Base-by-base conservation (phyloP, 306 rosid genomes). In the Hippophae rhamnoides region DNA sequence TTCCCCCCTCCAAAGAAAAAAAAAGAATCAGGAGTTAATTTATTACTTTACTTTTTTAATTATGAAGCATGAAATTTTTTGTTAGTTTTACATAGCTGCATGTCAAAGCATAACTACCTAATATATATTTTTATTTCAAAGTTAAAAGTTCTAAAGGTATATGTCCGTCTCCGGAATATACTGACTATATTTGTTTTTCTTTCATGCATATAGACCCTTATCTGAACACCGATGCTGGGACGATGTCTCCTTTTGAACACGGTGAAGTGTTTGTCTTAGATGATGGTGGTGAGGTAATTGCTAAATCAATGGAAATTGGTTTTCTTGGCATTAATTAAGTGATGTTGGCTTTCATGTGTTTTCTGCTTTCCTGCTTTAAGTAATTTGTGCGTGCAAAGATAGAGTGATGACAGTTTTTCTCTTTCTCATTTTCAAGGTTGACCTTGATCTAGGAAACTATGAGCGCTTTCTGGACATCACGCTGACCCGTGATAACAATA, bases 371-470 rank as follows among this genome's bases (percentile, higher is more conserved):
- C 10, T 41, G 6, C 10, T 13, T 55, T 12, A 5, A 9, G 13
- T 5, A 50, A 46, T 44, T 14, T 58, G 47, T 47, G 18, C 18
- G 11, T 47, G 47, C 54, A 51, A 10, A 11, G 64, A 47, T 52
- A n/a, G 57, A 48, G 52, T 45, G 65, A 61, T 43, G 66, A 58
- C 31, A 3, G 9, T 9, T 38, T 55, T 62, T 73, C 5, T 44
- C 48, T 2, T 4, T 45, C 5, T 44, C 48, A 41, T 62, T 73
- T 47, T 72, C 76, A 64, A 88, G 94, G 96, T 88, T 70, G 96
- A 88, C 82, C 94, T 88, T 58, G 96, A 88, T 72, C 94, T 88
- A 10, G 96, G 96, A 65, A 88, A 88, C 72, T 88, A 88, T 75
- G 94, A 88, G 70, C 89, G 94, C 38, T 88, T 88, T 76, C 65